Conservation (phyloP, 1,284 basidiomycete genomes). For the Fomitopsis palustris region DNA sequence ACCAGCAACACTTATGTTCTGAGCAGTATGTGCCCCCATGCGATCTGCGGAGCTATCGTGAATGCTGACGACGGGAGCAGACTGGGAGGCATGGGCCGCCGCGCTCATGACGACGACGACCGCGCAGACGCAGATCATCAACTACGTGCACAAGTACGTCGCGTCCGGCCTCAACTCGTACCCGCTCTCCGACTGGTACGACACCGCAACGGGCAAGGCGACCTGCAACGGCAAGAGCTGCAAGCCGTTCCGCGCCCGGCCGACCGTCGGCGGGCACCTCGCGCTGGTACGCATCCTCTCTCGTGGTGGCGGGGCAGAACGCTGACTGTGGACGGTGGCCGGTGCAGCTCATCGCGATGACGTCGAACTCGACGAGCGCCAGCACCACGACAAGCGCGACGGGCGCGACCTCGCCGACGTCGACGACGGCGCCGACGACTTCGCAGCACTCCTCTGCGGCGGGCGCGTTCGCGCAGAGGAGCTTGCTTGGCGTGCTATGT, state of each 20-base stretch:
- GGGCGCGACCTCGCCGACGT: not conserved
- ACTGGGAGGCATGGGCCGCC: slow-evolving; percentile 63
- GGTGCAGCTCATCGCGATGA: not conserved
- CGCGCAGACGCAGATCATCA: slow-evolving; percentile 50
- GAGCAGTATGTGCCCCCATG: slow-evolving; percentile 35
- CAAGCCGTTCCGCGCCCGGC: slow-evolving; percentile 48
- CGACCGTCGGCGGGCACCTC: slow-evolving; percentile 60
- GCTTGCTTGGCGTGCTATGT: not conserved
- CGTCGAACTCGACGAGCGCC: not conserved
- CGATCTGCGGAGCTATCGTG: not conserved
- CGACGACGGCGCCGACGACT: not conserved
- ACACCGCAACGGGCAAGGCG: slow-evolving; percentile 41
- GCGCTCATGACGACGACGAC: slow-evolving; percentile 45
- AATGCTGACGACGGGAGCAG: slow-evolving; percentile 23
- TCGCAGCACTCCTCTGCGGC: not conserved
- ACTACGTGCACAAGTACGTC: slow-evolving; percentile 46
- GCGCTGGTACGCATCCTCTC: slow-evolving; percentile 29
- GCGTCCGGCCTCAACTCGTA: slow-evolving; percentile 45
- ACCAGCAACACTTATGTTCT: slow-evolving; percentile 60
- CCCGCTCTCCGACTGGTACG: slow-evolving; percentile 62
- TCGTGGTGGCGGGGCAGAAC: not conserved
- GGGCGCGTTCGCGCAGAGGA: not conserved
- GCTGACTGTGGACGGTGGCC: not conserved
- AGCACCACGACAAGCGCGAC: not conserved
- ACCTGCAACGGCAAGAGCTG: slow-evolving; percentile 21